Evolutionary conservation across 1,284 basidiomycete species (phyloP).

Genomic region (Grifola frondosa): DNA sequence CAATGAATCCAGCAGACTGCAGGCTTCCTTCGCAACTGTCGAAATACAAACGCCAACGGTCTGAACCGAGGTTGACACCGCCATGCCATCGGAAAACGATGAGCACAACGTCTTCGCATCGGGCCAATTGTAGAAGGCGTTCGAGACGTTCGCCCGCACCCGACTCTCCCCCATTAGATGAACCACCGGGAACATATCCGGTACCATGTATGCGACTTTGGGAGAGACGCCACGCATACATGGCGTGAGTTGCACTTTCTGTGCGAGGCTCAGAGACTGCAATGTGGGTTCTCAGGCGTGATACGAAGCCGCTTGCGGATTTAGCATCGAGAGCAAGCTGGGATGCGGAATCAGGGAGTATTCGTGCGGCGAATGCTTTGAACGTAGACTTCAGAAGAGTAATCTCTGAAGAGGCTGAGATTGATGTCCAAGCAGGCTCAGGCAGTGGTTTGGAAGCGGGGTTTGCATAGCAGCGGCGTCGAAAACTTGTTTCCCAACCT

Average conservation of each 20-base stretch:
- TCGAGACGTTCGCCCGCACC: conserved; percentile 51
- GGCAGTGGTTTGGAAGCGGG: no score
- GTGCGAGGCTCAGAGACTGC: conserved; percentile 16
- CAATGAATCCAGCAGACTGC: no score
- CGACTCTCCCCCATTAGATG: conserved; percentile 53
- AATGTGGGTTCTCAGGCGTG: conserved; percentile 22
- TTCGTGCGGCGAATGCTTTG: conserved; percentile 21
- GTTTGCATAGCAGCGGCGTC: no score
- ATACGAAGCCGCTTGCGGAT: conserved; percentile 1
- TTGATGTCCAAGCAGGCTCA: no score
- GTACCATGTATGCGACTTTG: no score
- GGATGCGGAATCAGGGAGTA: not conserved
- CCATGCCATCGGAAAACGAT: conserved; percentile 59
- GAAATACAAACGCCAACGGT: conserved; percentile 56
- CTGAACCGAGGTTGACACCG: conserved; percentile 49
- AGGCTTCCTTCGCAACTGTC: conserved; percentile 50
- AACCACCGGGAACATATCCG: conserved; percentile 34
- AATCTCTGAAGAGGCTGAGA: conserved; percentile 18
- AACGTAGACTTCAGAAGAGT: conserved; percentile 28
- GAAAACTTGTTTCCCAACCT: no score
- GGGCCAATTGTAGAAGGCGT: conserved; percentile 43
- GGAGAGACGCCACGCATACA: conserved; percentile 35
- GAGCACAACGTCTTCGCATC: conserved; percentile 43
- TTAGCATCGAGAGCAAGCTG: not conserved
- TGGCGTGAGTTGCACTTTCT: conserved; percentile 32